Conservation (phyloP, 2,329 filamentous ascomycete species). For the Lachnellula cervina region DNA sequence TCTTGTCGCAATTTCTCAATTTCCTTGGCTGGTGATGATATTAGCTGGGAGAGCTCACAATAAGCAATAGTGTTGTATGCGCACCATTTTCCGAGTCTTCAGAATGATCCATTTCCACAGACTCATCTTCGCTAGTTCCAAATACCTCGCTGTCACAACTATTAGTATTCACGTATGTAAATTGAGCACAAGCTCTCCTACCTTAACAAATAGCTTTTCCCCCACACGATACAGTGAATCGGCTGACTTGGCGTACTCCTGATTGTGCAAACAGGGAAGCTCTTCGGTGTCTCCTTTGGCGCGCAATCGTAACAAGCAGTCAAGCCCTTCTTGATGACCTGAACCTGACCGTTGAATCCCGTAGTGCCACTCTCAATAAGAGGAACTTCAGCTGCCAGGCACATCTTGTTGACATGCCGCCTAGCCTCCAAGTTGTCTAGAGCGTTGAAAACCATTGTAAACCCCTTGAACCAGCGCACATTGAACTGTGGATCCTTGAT, state of each 20-base stretch:
- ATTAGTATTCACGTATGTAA: slow-evolving; percentile 22
- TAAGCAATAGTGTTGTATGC: slow-evolving; percentile 17
- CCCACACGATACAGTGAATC: slow-evolving; percentile 99
- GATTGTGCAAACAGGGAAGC: slow-evolving; percentile 95
- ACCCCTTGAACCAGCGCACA: slow-evolving; percentile 79
- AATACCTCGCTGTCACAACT: slow-evolving; percentile 65
- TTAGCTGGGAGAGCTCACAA: slow-evolving; percentile 9
- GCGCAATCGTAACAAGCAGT: slow-evolving; percentile 97
- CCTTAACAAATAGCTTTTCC: slow-evolving; percentile 91
- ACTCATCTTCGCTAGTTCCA: slow-evolving; percentile 82
- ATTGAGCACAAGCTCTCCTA: slow-evolving; percentile 21
- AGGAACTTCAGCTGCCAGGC: slow-evolving; percentile 81
- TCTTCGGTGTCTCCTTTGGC: slow-evolving; percentile 83
- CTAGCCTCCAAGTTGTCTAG: slow-evolving; percentile 92
- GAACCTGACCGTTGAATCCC: slow-evolving; percentile 95
- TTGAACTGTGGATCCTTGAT: slow-evolving; percentile 89
- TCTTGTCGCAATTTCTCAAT: slow-evolving; percentile 85
- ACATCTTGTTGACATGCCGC: slow-evolving; percentile 97
- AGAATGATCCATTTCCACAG: slow-evolving; percentile 71
- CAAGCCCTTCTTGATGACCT: slow-evolving; percentile 86
- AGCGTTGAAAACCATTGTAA: slow-evolving; percentile 90
- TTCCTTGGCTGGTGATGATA: slow-evolving; percentile 54
- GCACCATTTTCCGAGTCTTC: slow-evolving; percentile 74
- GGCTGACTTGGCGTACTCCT: slow-evolving; percentile 92
- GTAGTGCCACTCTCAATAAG: slow-evolving; percentile 96